phyloP scores from a whole-genome alignment of 768 basidiomycete species.

The Pulveroboletus sp. region DNA sequence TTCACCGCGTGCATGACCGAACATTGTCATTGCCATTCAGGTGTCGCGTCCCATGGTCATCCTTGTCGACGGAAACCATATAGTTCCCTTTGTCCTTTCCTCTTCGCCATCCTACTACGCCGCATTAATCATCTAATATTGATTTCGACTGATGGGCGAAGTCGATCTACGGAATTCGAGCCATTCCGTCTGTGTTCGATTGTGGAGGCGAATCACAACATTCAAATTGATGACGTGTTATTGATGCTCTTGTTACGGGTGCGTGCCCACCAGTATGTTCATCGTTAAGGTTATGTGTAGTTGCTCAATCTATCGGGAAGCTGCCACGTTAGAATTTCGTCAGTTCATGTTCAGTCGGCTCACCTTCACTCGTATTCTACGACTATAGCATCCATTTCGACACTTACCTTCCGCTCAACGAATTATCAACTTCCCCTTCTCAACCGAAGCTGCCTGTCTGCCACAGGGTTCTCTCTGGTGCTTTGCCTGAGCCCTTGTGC shows the following conservation, averaged over 20 bases:
- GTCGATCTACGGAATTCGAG: neutral
- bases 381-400: conserved; percentile 47
- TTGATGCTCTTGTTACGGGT: conserved; percentile 36
- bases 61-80: too few species aligned
- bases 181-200: neutral
- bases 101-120: too few species aligned
- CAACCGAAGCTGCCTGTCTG: conserved; percentile 11
- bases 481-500: too few species aligned
- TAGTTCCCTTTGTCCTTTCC: too few species aligned
- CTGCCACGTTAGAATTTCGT: conserved; percentile 20
- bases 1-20: too few species aligned
- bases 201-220: neutral
- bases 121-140: too few species aligned
- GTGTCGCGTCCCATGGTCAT: too few species aligned
- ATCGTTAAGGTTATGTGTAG: neutral
- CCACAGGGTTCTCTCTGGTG: neutral
- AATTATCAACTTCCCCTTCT: conserved; percentile 34
- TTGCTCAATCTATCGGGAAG: conserved; percentile 25
- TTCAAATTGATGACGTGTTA: conserved; percentile 40
- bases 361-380: conserved; percentile 50
- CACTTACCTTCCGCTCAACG: conserved; percentile 42
- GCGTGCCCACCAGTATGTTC: conserved; percentile 47
- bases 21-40: too few species aligned
- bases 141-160: neutral
- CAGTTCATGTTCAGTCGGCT: conserved; percentile 36